Percentiles rank a stretch among this genome's conserved stretches.
Evolutionary conservation across 495 filamentous ascomycete genomes (phyloP).

Genomic region (Glarea lozoyensis): DNA sequence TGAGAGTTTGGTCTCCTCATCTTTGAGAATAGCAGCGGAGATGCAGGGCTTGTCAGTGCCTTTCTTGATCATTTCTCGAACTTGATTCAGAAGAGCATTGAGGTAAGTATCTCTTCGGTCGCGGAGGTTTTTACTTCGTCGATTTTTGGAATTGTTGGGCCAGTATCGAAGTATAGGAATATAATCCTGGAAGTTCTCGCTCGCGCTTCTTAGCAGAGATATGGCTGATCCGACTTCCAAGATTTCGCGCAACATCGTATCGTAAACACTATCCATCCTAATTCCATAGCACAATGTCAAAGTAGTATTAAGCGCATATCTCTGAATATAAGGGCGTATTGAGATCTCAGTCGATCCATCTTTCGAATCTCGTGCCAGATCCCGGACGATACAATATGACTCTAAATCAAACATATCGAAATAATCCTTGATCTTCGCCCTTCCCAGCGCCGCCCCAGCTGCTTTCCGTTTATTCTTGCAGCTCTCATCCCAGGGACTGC

Average conservation of each 20-base stretch:
- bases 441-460: constrained; percentile 50
- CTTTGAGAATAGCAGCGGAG: constrained; percentile 53
- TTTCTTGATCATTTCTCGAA: constrained; percentile 48
- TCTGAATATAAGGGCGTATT: constrained; percentile 52
- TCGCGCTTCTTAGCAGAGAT: constrained; percentile 48
- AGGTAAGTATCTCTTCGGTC: constrained; percentile 52
- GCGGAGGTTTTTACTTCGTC: constrained; percentile 45
- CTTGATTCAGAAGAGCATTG: constrained; percentile 36
- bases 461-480: constrained; percentile 55
- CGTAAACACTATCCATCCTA: constrained; percentile 45
- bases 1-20: constrained; percentile 50
- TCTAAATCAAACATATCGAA: constrained; percentile 52
- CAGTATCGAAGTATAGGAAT: constrained; percentile 50
- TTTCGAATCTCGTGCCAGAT: constrained; percentile 44
- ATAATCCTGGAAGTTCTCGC: constrained; percentile 56
- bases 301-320: constrained; percentile 46
- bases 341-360: constrained; percentile 41
- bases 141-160: constrained; percentile 41
- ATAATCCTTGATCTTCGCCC: constrained; percentile 51
- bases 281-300: constrained; percentile 58
- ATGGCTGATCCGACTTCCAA: constrained; percentile 53
- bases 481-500: constrained; percentile 51
- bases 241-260: constrained; percentile 51
- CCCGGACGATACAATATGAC: constrained; percentile 48
- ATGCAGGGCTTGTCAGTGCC: constrained; percentile 56